Evolutionary conservation across 2,329 filamentous ascomycete genomes (phyloP).

Genomic region (Ilyonectria robusta): DNA sequence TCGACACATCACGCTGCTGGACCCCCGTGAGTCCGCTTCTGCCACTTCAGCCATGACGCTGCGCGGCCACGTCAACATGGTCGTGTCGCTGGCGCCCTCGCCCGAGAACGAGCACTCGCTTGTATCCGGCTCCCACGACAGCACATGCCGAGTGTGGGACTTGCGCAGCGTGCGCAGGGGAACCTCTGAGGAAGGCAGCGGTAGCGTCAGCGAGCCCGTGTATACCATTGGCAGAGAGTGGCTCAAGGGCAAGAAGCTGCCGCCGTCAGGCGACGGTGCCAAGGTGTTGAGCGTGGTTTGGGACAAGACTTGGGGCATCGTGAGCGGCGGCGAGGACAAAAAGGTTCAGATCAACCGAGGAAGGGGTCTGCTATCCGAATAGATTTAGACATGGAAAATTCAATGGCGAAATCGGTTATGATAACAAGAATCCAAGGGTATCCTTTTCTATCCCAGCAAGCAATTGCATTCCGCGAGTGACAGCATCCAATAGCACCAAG

Average conservation of each 20-base stretch:
- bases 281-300: conserved; percentile 93
- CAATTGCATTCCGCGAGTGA: background rate
- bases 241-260: conserved; percentile 73
- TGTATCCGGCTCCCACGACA: conserved; percentile 91
- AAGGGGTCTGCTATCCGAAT: conserved; percentile 63
- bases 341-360: conserved; percentile 91
- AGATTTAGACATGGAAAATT: conserved; percentile 37
- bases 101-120: conserved; percentile 84
- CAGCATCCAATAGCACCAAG: background rate
- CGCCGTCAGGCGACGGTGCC: conserved; percentile 82
- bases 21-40: conserved; percentile 84
- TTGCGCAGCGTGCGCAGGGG: conserved; percentile 77
- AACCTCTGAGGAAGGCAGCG: conserved; percentile 71
- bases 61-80: conserved; percentile 86
- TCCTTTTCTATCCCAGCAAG: conserved; percentile 19
- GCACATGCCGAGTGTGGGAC: conserved; percentile 95
- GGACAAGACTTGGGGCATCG: conserved; percentile 89
- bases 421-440: conserved; percentile 28
- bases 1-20: conserved; percentile 91
- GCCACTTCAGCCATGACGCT: conserved; percentile 91
- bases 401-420: conserved; percentile 35
- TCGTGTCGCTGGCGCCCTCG: conserved; percentile 64
- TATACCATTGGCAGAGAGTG: conserved; percentile 83
- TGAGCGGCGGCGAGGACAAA: conserved; percentile 94
- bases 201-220: conserved; percentile 80